A percentile compares a stretch with the other conserved stretches of the same genome.
Conservation (phyloP, 192 early-diverging fungal genomes). For the Coemansia sp. region DNA sequence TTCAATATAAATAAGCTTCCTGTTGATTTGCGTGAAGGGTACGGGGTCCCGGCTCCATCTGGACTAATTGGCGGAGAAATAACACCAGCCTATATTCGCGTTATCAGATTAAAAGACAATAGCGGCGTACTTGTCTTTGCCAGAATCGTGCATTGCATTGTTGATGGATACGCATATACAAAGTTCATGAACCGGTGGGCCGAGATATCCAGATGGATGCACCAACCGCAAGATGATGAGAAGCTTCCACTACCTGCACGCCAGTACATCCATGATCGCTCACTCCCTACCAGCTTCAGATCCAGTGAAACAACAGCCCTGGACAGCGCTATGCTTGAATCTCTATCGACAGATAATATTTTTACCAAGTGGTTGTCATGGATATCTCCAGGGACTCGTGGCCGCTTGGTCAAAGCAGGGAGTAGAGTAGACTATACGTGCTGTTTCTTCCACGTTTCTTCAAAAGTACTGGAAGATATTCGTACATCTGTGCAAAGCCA, state of each 20-base stretch:
- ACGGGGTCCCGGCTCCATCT: neutral
- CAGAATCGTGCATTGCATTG: slow-evolving; percentile 15
- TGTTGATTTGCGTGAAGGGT: neutral
- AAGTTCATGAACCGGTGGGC: slow-evolving; percentile 26
- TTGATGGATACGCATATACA: slow-evolving; percentile 16
- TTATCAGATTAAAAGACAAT: slow-evolving; percentile 14
- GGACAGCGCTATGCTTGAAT: neutral
- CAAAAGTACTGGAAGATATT: neutral
- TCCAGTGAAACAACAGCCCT: neutral
- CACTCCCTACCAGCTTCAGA: neutral
- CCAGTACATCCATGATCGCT: neutral
- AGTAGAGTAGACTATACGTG: neutral
- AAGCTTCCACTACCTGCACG: neutral
- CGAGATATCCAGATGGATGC: slow-evolving; percentile 10
- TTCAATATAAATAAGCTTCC: slow-evolving; percentile 12
- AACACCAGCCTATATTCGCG: slow-evolving; percentile 8
- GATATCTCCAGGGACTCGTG: slow-evolving; percentile 21
- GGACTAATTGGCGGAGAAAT: neutral
- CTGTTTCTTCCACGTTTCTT: neutral
- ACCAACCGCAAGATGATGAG: neutral
- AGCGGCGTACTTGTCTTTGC: slow-evolving; percentile 23
- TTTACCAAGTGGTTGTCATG: slow-evolving; percentile 4
- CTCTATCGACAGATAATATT: neutral
- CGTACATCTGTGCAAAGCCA: neutral
- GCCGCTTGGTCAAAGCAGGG: neutral